Conservation (phyloP, 2,329 filamentous ascomycete genomes). For the Lecanosticta acicola region DNA sequence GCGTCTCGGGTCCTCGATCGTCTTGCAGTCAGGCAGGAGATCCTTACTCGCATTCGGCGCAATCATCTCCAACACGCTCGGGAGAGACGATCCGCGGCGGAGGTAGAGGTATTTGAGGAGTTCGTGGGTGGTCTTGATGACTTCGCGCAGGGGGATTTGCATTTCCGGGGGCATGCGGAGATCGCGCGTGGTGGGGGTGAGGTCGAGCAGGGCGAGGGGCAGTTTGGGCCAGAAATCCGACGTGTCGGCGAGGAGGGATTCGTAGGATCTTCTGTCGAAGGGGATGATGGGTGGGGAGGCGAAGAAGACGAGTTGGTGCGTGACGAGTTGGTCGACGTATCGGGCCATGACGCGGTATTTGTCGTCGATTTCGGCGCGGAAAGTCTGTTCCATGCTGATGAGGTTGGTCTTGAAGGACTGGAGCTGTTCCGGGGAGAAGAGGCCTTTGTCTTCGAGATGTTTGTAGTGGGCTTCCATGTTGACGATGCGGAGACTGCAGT, state of each 20-base stretch:
- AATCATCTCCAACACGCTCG: slow-evolving; percentile 47
- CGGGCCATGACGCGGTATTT: slow-evolving; percentile 7
- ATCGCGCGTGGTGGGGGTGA: slow-evolving; percentile 51
- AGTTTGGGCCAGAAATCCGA: slow-evolving; percentile 63
- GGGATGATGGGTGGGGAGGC: slow-evolving; percentile 36
- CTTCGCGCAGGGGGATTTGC: slow-evolving; percentile 16
- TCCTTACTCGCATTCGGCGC: slow-evolving; percentile 56
- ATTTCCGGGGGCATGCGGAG: slow-evolving; percentile 30
- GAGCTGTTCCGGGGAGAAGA: slow-evolving; percentile 5
- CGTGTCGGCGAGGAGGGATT: slow-evolving; percentile 56
- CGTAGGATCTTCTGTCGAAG: slow-evolving; percentile 66
- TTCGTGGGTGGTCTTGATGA: slow-evolving; percentile 33
- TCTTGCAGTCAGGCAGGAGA: slow-evolving; percentile 46
- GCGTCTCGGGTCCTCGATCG: slow-evolving; percentile 42
- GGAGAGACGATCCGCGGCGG: slow-evolving; percentile 34
- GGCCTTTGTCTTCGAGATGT: slow-evolving; percentile 14
- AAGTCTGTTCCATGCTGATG: slow-evolving; percentile 3
- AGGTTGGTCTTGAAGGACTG: not conserved
- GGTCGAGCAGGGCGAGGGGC: slow-evolving; percentile 57
- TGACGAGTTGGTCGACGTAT: not conserved
- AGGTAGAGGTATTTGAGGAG: slow-evolving; percentile 46
- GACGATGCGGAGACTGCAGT: slow-evolving; percentile 20
- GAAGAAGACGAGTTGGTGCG: slow-evolving; percentile 23
- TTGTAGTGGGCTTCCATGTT: slow-evolving; percentile 28
- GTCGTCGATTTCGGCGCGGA: not conserved